Conservation (phyloP, 2,329 filamentous ascomycete species). For the Penicillium thymicola region DNA sequence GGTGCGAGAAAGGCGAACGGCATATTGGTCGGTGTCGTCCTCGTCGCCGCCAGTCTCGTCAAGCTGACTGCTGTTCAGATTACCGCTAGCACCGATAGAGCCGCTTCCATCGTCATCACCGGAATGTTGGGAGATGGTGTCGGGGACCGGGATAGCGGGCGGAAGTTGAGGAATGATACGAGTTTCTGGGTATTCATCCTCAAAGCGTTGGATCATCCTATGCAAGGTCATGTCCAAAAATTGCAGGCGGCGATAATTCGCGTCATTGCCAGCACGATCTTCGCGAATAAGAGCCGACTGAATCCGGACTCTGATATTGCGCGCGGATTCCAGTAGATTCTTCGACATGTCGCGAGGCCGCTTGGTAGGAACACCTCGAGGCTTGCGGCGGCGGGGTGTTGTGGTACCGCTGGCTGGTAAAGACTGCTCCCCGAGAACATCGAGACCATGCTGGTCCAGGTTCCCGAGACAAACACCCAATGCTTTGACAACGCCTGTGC, state of each 20-base stretch:
- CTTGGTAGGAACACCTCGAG: slow-evolving; percentile 48
- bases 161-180: slow-evolving; percentile 47
- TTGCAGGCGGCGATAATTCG: slow-evolving; percentile 73
- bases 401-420: slow-evolving; percentile 51
- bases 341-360: slow-evolving; percentile 93
- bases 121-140: slow-evolving; percentile 35
- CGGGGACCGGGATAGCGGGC: slow-evolving; percentile 22
- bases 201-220: slow-evolving; percentile 91
- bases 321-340: slow-evolving; percentile 78
- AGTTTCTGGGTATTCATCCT: slow-evolving; percentile 93
- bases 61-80: slow-evolving; percentile 26
- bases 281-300: slow-evolving; percentile 80
- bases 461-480: slow-evolving; percentile 87
- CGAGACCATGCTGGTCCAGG: slow-evolving; percentile 55
- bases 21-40: slow-evolving; percentile 43
- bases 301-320: slow-evolving; percentile 80
- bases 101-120: slow-evolving; percentile 31
- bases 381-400: slow-evolving; percentile 54
- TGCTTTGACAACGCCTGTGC: slow-evolving; percentile 92
- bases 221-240: slow-evolving; percentile 87
- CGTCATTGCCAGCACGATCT: slow-evolving; percentile 66
- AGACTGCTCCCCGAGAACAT: slow-evolving; percentile 37
- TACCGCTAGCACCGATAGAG: slow-evolving; percentile 32
- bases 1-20: slow-evolving; percentile 54
- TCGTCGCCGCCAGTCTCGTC: slow-evolving; percentile 38